Evolutionary conservation across 345 rosid genomes (phyloP).

Genomic region (Eucalyptus lansdowneana): DNA sequence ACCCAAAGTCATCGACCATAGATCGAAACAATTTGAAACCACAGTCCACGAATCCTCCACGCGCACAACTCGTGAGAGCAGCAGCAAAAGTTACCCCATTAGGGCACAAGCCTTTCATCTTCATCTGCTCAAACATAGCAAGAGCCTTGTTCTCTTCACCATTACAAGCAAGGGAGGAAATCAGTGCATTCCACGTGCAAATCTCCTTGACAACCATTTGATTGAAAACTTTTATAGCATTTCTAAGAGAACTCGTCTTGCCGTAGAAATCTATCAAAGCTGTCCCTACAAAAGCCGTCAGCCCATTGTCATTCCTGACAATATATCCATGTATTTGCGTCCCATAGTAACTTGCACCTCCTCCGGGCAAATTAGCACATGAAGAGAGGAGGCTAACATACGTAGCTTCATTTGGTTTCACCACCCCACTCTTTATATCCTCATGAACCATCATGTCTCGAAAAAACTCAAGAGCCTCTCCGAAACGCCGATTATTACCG

Average conservation of each 20-base stretch:
- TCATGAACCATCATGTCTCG: constrained; percentile 25
- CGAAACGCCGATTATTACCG: constrained; percentile 18
- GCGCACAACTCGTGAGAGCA: constrained; percentile 60
- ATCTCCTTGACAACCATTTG: constrained; percentile 14
- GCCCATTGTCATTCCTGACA: constrained; percentile 12
- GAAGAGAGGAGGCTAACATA: constrained; percentile 44
- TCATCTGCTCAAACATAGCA: constrained; percentile 49
- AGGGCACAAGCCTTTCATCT: constrained; percentile 9
- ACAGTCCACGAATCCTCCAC: constrained; percentile 8
- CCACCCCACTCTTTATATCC: not conserved
- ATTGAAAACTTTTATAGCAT: constrained; percentile 22
- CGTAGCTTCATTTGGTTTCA: constrained; percentile 62
- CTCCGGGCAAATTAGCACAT: constrained; percentile 39
- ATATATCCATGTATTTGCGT: constrained; percentile 56
- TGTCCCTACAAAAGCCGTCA: constrained; percentile 33
- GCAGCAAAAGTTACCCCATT: constrained; percentile 53
- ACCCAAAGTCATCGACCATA: not conserved
- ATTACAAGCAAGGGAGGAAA: constrained; percentile 38
- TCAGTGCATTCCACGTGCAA: constrained; percentile 71
- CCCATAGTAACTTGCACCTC: constrained; percentile 27
- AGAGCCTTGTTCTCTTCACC: constrained; percentile 36
- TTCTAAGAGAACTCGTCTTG: constrained; percentile 27
- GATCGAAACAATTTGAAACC: constrained; percentile 1
- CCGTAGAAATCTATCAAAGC: constrained; percentile 62
- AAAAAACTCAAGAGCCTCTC: constrained; percentile 27